Evolutionary conservation across 352 stramenopile genomes (phyloP).

Genomic region (Pelagophyceae sp.): DNA sequence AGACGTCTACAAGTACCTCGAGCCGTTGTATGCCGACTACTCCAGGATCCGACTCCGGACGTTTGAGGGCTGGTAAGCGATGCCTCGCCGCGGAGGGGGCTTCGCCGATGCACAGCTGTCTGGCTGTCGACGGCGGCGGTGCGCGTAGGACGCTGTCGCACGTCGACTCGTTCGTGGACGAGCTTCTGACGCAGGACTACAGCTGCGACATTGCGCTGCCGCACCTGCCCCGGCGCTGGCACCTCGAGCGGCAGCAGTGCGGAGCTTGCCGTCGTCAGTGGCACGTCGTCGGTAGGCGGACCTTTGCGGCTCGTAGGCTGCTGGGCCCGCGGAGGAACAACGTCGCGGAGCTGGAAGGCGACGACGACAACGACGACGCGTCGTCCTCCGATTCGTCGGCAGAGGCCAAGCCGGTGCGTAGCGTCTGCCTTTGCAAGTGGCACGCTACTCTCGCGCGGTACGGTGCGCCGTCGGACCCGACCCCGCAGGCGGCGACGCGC

Average conservation of each 20-base stretch:
- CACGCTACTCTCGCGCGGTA: too few relatives aligned
- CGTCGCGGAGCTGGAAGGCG: slow-evolving; percentile 5
- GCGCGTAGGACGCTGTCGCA: slow-evolving; percentile 80
- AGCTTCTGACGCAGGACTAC: slow-evolving; percentile 76
- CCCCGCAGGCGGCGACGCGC: background rate
- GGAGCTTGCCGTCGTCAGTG: too few relatives aligned
- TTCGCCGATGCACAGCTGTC: background rate
- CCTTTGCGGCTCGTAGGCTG: background rate
- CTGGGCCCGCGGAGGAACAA: slow-evolving; percentile 1
- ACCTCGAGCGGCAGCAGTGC: slow-evolving; percentile 56
- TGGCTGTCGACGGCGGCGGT: slow-evolving; percentile 39
- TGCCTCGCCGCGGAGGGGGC: too few relatives aligned
- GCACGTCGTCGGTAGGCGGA: too few relatives aligned
- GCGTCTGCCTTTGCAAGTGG: too few relatives aligned
- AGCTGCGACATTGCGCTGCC: slow-evolving; percentile 87
- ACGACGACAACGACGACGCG: background rate
- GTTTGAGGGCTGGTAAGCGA: slow-evolving; percentile 1
- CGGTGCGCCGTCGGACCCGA: too few relatives aligned
- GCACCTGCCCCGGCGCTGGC: slow-evolving; percentile 66
- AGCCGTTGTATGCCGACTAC: slow-evolving; percentile 91
- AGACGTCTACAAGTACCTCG: slow-evolving; percentile 83
- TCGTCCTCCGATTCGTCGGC: background rate
- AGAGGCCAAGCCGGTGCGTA: background rate
- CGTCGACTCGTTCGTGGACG: slow-evolving; percentile 91
- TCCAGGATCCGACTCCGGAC: slow-evolving; percentile 64